Base-by-base conservation (phyloP, 2,329 filamentous ascomycete genomes). In the Alternaria hordeiaustralica region DNA sequence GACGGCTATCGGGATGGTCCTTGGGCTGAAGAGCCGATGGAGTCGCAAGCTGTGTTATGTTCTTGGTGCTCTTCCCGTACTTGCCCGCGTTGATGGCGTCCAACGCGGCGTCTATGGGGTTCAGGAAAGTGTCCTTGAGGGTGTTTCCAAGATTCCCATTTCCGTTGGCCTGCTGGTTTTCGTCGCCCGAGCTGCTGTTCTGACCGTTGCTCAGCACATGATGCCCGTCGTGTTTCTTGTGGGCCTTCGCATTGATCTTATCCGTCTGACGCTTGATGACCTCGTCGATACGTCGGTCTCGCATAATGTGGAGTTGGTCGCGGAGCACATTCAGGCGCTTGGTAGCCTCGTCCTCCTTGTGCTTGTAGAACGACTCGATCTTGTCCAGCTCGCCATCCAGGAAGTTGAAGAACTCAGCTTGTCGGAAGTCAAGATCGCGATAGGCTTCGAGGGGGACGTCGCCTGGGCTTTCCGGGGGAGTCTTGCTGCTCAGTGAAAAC, bases 251-350 rank as follows among this genome's bases (percentile, higher is more conserved):
- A 55, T 74, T 77, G 30, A 77, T 69, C 67, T 81, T 78, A 13
- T 75, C 71, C 7, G 67, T 64, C 66, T 83, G 82, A n/a, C 79
- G 76, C 28, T 86, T 80, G 61, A 93, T 84, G 10, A 89, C 76
- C 75, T 97, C 93, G 56, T 90, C 87, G 26, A 93, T 86, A 21
- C 95, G 89, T 13, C 91, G 88, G 77, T 96, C 93, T 47, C 94
- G 88, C 93, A 98, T 97, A 72, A 96, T 92, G 75, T 97, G 94
- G 30, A 99, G 85, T 78, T 99, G 96, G 55, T 94, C 89, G 45
- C 92, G 88, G 50, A 99, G 84, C 5, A 91, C 79, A 1, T 84
- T 82, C 23, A 97, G 82, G 3, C 94, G 88, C 58, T 90, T 83
- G 0, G 89, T 91, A 0, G 95, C 93, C 76, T 97, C 93, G 26